These are phyloP conservation scores for Articulospora tetracladia DNA, from an alignment of 495 filamentous ascomycete species.

Conservation along the genomic window DNA sequence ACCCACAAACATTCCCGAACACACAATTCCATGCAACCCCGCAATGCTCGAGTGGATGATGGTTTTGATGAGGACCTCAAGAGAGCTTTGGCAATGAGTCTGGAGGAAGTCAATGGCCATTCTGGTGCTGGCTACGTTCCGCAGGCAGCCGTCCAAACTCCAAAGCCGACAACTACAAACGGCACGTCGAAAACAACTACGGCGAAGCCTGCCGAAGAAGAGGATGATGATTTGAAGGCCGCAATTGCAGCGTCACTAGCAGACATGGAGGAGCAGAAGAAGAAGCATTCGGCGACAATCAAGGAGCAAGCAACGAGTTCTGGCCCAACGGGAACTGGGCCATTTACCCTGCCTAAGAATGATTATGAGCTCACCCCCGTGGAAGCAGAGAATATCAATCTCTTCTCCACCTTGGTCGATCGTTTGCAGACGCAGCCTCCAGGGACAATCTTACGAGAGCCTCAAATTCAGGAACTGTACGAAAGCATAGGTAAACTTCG, in stretches of 20 bases:
- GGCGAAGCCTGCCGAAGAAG: constrained; percentile 59
- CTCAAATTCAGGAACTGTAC: constrained; percentile 96
- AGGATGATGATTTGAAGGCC: constrained; percentile 91
- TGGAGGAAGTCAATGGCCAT: constrained; percentile 82
- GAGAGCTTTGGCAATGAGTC: constrained; percentile 88
- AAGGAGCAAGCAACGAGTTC: constrained; percentile 63
- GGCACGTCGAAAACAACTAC: constrained; percentile 33
- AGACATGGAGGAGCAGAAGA: constrained; percentile 98
- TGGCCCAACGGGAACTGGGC: constrained; percentile 36
- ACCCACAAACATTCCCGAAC: constrained; percentile 19
- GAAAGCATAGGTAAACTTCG: constrained; percentile 90
- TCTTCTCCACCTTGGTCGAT: constrained; percentile 93
- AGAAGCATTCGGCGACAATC: constrained; percentile 74
- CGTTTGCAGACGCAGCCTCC: constrained; percentile 92
- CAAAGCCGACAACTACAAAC: constrained; percentile 34
- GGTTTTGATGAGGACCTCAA: constrained; percentile 92
- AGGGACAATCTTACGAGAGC: constrained; percentile 90
- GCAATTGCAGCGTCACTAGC: constrained; percentile 94
- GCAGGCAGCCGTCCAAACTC: constrained; percentile 44
- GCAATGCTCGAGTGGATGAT: constrained; percentile 78
- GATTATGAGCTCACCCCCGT: constrained; percentile 93
- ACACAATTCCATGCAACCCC: constrained; percentile 74
- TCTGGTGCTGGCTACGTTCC: constrained; percentile 62
- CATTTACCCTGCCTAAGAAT: constrained; percentile 64
- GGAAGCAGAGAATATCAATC: constrained; percentile 95